These are phyloP conservation scores for Starmerella riodocensis DNA, from an alignment of 805 yeast genomes.

Conservation along the genomic window DNA sequence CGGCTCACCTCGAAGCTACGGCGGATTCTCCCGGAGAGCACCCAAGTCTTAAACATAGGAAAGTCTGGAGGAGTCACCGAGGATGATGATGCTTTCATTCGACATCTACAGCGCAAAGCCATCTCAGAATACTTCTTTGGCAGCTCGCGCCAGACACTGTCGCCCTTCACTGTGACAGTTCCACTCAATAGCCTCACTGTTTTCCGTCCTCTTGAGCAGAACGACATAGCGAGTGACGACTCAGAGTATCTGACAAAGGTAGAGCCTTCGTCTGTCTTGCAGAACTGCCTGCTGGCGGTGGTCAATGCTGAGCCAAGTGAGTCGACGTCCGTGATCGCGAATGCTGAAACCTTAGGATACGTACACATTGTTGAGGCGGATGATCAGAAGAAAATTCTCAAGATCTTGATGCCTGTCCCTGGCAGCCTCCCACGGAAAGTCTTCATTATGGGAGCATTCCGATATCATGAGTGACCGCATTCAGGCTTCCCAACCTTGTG, in stretches of 20 bases:
- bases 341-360: slow-evolving; percentile 62
- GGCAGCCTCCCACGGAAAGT: slow-evolving; percentile 69
- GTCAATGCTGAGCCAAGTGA: slow-evolving; percentile 39
- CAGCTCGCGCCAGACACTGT: slow-evolving; percentile 41
- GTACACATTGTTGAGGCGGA: slow-evolving; percentile 60
- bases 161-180: slow-evolving; percentile 76
- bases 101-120: slow-evolving; percentile 61
- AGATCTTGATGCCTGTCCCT: slow-evolving; percentile 74
- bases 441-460: slow-evolving; percentile 59
- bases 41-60: slow-evolving; percentile 5
- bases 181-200: slow-evolving; percentile 49
- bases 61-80: slow-evolving; percentile 56
- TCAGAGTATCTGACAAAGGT: slow-evolving; percentile 27
- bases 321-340: slow-evolving; percentile 35
- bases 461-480: slow-evolving; percentile 58
- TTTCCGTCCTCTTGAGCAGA: slow-evolving; percentile 41
- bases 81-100: slow-evolving; percentile 43
- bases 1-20: slow-evolving; percentile 49
- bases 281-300: slow-evolving; percentile 63
- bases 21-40: slow-evolving; percentile 27
- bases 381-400: slow-evolving; percentile 54
- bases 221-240: slow-evolving; percentile 9
- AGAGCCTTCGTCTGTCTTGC: slow-evolving; percentile 36
- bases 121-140: slow-evolving; percentile 90
- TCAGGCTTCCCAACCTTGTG: too few species aligned